phyloP scores from a whole-genome alignment of 2,329 filamentous ascomycete species.

The Monosporascus sp. region DNA sequence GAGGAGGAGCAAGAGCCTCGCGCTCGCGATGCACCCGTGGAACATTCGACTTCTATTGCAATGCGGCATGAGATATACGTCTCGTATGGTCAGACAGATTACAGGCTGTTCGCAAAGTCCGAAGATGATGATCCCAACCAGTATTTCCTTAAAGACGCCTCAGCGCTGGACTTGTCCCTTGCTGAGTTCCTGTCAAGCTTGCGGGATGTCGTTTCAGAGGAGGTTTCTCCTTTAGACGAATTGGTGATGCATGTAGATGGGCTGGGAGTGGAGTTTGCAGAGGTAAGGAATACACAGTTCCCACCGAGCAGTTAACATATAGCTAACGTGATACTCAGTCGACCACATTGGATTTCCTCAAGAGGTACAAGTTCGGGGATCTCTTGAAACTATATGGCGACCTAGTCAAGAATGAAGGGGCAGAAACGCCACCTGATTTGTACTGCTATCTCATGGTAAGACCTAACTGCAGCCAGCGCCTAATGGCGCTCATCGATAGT shows the following conservation, averaged over 20 bases:
- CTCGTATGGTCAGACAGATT: slow-evolving; percentile 25
- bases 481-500: slow-evolving; percentile 25
- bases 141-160: slow-evolving; percentile 26
- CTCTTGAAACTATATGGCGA: slow-evolving; percentile 24
- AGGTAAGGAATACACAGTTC: slow-evolving; percentile 18
- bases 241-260: slow-evolving; percentile 27
- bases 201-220: slow-evolving; percentile 25
- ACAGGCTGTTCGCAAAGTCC: slow-evolving; percentile 26
- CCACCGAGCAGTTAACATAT: neutral
- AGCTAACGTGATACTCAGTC: slow-evolving; percentile 21
- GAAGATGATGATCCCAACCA: slow-evolving; percentile 27
- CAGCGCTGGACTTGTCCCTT: slow-evolving; percentile 20
- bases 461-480: slow-evolving; percentile 25
- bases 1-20: slow-evolving; percentile 1
- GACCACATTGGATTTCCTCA: slow-evolving; percentile 22
- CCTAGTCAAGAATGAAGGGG: slow-evolving; percentile 24
- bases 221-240: slow-evolving; percentile 28
- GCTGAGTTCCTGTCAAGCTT: slow-evolving; percentile 21
- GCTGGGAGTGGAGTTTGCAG: slow-evolving; percentile 26
- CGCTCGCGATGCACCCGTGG: slow-evolving; percentile 1
- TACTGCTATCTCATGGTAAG: slow-evolving; percentile 27
- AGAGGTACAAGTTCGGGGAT: slow-evolving; percentile 24
- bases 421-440: slow-evolving; percentile 18
- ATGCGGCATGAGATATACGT: slow-evolving; percentile 23
- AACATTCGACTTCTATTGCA: slow-evolving; percentile 16